phyloP scores from a whole-genome alignment of 1,284 basidiomycete species.

The Sanghuangporus weigelae region DNA sequence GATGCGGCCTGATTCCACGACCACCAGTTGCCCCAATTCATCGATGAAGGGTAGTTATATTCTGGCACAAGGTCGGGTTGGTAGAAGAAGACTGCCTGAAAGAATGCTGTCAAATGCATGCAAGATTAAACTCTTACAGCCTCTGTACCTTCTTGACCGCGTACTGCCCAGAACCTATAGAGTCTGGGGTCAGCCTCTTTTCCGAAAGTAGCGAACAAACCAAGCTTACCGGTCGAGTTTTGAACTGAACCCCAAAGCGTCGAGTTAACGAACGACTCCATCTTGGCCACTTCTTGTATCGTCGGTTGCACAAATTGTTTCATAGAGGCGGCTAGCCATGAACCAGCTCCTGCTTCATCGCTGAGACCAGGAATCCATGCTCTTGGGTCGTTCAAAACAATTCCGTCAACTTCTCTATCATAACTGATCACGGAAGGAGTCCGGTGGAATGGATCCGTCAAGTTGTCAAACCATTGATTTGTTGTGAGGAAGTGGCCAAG shows the following conservation, averaged over 20 bases:
- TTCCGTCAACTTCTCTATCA: slow-evolving; percentile 44
- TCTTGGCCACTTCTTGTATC: slow-evolving; percentile 45
- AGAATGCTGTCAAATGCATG: slow-evolving; percentile 1
- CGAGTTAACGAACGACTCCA: slow-evolving; percentile 45
- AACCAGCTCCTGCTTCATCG: slow-evolving; percentile 55
- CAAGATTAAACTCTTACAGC: neutral
- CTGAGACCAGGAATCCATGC: slow-evolving; percentile 56
- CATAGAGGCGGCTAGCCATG: slow-evolving; percentile 52
- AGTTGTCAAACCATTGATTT: slow-evolving; percentile 47
- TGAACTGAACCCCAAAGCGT: slow-evolving; percentile 50
- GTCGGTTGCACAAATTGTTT: slow-evolving; percentile 52
- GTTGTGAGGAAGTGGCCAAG: slow-evolving; percentile 53
- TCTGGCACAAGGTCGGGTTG: slow-evolving; percentile 39
- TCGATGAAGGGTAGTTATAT: slow-evolving; percentile 45
- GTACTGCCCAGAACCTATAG: slow-evolving; percentile 26
- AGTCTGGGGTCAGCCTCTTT: neutral
- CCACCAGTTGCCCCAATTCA: slow-evolving; percentile 55
- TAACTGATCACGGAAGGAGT: slow-evolving; percentile 55
- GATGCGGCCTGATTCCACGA: slow-evolving; percentile 49
- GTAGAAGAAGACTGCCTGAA: slow-evolving; percentile 50
- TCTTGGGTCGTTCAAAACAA: slow-evolving; percentile 41
- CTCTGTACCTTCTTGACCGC: slow-evolving; percentile 42
- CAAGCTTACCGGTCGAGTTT: slow-evolving; percentile 39
- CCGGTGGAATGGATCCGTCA: slow-evolving; percentile 47
- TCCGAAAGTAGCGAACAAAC: neutral